Evolutionary conservation across 257 asterid species (phyloP).

Genomic region (Nicotiana knightiana): DNA sequence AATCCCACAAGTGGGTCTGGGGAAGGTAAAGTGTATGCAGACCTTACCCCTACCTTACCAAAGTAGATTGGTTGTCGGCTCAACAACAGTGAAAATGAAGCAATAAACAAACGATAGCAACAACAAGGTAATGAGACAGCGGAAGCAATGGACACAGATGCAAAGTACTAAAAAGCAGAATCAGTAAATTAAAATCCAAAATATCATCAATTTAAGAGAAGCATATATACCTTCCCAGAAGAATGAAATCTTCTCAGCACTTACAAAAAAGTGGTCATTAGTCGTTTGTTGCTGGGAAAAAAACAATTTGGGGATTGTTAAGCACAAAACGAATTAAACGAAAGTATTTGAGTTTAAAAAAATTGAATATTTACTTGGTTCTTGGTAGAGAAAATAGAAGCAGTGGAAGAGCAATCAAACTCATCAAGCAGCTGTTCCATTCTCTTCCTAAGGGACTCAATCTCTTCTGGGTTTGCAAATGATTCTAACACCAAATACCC

Average conservation of each 20-base stretch:
- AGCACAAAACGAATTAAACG: neutral
- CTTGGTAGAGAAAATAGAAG: slow-evolving; percentile 81
- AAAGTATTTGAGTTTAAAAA: neutral
- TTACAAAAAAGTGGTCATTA: slow-evolving; percentile 74
- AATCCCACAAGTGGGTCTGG: too few relatives aligned
- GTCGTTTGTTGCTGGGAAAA: slow-evolving; percentile 55
- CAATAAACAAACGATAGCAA: too few relatives aligned
- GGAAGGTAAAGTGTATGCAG: too few relatives aligned
- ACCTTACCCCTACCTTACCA: too few relatives aligned
- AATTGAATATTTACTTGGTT: slow-evolving; percentile 53
- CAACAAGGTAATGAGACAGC: too few relatives aligned
- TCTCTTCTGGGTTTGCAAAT: slow-evolving; percentile 58
- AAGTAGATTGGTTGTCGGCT: too few relatives aligned
- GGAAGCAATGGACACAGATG: neutral
- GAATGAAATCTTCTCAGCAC: slow-evolving; percentile 90
- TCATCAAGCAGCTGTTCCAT: slow-evolving; percentile 68
- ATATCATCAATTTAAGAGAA: neutral
- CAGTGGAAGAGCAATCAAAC: slow-evolving; percentile 54
- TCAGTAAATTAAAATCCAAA: neutral
- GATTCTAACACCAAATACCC: slow-evolving; percentile 85
- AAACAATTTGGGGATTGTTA: neutral
- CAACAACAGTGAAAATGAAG: too few relatives aligned
- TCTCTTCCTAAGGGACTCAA: slow-evolving; percentile 48
- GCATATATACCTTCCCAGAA: slow-evolving; percentile 82
- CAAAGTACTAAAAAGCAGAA: neutral